Percentiles rank a stretch among this genome's conserved stretches.
Conservation (phyloP, 2,329 filamentous ascomycete genomes). For the Pseudogymnoascus pannorum region DNA sequence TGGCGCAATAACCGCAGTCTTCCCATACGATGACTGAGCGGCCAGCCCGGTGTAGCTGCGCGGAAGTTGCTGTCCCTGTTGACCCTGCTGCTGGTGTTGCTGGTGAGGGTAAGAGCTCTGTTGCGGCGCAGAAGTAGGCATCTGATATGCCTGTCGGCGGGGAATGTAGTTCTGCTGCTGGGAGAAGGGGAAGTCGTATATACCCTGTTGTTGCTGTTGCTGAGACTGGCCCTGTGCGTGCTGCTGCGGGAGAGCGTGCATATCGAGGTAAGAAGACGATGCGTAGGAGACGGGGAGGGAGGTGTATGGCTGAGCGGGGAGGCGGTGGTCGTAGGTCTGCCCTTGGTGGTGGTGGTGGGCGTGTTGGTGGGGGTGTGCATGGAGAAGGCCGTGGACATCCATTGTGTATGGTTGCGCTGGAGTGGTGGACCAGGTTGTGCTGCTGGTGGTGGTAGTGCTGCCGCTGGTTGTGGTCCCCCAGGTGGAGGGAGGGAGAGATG, state of each 20-base stretch:
- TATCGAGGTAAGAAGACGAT: constrained; percentile 28
- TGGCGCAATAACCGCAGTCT: constrained; percentile 11
- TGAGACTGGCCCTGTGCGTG: constrained; percentile 32
- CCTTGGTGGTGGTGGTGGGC: constrained; percentile 23
- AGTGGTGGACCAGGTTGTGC: constrained; percentile 32
- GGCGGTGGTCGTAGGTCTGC: constrained; percentile 26
- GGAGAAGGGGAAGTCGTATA: constrained; percentile 15
- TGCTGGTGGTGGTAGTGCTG: constrained; percentile 22
- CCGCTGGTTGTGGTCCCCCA: constrained; percentile 36
- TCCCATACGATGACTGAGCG: background rate
- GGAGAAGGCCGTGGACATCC: constrained; percentile 23
- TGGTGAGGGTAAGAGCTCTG: background rate
- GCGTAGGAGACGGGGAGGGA: constrained; percentile 27
- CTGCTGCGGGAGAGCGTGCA: no score
- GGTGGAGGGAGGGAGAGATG: constrained; percentile 33
- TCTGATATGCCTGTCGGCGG: no score
- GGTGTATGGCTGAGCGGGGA: constrained; percentile 15
- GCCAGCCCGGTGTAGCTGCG: no score
- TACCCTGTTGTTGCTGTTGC: constrained; percentile 18
- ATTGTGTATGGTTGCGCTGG: constrained; percentile 29
- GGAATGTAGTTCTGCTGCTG: no score
- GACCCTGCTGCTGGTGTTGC: background rate
- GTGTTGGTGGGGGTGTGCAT: constrained; percentile 24
- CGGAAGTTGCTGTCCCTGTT: background rate
- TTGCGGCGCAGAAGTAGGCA: background rate